phyloP scores from a whole-genome alignment of 805 yeast genomes.

The Starmera quercuum region DNA sequence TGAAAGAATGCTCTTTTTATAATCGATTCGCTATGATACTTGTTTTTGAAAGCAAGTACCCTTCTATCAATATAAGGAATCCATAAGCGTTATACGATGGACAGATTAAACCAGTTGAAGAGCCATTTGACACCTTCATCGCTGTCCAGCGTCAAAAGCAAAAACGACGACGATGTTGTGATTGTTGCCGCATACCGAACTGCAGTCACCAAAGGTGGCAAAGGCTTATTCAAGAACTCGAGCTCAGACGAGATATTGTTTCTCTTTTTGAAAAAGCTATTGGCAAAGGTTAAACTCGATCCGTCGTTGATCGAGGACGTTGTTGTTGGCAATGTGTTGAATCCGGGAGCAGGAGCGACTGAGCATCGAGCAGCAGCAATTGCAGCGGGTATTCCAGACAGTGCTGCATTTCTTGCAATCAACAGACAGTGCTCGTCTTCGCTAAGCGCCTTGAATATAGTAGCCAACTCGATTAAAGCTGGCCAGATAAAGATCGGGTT shows the following conservation, averaged over 20 bases:
- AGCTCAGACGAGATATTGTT: conserved; percentile 72
- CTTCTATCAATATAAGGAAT: no score
- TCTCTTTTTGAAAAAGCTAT: conserved; percentile 54
- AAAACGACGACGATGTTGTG: conserved; percentile 66
- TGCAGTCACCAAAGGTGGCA: conserved; percentile 81
- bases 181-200: conserved; percentile 88
- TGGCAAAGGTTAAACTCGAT: conserved; percentile 45
- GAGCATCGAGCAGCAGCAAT: conserved; percentile 90
- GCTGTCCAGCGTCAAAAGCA: conserved; percentile 3
- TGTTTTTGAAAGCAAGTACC: no score
- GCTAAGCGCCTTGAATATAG: conserved; percentile 79
- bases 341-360: conserved; percentile 89
- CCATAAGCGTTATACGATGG: no score
- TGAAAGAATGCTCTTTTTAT: no score
- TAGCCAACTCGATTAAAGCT: conserved; percentile 77
- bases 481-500: conserved; percentile 91
- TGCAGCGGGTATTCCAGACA: conserved; percentile 84
- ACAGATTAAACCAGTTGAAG: conserved; percentile 28
- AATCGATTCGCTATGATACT: no score
- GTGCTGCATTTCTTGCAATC: conserved; percentile 71
- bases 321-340: conserved; percentile 85
- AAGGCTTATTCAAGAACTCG: conserved; percentile 78
- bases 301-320: conserved; percentile 71
- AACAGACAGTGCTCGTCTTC: conserved; percentile 97
- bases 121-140: conserved; percentile 20